These are phyloP conservation scores for Phyllachora maydis DNA, from an alignment of 2,329 filamentous ascomycete genomes.

Conservation along the genomic window DNA sequence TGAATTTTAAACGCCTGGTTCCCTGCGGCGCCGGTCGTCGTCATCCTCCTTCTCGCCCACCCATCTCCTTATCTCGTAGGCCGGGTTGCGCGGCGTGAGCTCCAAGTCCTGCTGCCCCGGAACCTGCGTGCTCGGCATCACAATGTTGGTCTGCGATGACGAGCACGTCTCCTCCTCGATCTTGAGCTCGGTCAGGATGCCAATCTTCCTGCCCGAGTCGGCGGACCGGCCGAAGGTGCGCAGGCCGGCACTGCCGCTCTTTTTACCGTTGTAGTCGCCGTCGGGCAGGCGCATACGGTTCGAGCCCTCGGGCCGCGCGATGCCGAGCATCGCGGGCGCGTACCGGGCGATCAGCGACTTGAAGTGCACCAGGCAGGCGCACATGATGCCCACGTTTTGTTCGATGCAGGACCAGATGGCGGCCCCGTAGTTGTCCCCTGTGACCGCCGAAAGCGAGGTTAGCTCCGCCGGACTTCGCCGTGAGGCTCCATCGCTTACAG, in stretches of 20 bases:
- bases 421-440: conserved; percentile 1
- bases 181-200: neutral
- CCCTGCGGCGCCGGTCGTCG: too few species aligned
- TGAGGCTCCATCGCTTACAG: neutral
- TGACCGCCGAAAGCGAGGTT: too few species aligned
- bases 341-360: conserved; percentile 1
- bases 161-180: too few species aligned
- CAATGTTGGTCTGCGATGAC: too few species aligned
- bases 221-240: neutral
- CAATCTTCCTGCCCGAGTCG: neutral
- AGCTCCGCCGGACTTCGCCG: too few species aligned
- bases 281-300: neutral
- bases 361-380: neutral
- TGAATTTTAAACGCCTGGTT: too few species aligned
- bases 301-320: neutral
- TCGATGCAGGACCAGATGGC: conserved; percentile 1
- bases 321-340: neutral
- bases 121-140: too few species aligned
- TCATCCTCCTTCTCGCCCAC: too few species aligned
- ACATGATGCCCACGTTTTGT: conserved; percentile 1
- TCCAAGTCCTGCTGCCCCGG: too few species aligned
- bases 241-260: neutral
- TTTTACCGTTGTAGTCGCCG: neutral
- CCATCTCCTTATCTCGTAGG: too few species aligned
- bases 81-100: too few species aligned